Percentiles rank a stretch among this genome's conserved stretches.
Evolutionary conservation across 2,329 filamentous ascomycete genomes (phyloP).

Genomic region (Aspergillus pseudoglaucus): DNA sequence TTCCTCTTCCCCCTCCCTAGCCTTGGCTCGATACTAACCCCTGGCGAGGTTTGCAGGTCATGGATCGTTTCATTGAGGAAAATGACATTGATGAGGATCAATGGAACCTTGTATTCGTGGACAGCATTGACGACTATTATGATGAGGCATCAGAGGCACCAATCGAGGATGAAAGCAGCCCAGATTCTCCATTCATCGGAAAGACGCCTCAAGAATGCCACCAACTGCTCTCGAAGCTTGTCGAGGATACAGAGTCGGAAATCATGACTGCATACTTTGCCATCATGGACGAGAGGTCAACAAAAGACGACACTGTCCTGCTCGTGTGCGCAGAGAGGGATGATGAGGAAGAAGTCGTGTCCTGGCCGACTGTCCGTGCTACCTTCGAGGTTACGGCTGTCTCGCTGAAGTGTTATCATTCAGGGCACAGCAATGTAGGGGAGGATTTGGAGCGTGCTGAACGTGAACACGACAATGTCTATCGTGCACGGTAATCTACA

Average conservation of each 20-base stretch:
- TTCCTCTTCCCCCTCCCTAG: neutral
- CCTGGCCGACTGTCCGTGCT: conserved; percentile 1
- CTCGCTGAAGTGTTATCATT: neutral
- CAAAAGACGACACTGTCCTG: conserved; percentile 1
- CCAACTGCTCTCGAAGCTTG: conserved; percentile 1
- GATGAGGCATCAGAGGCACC: conserved; percentile 1
- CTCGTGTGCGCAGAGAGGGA: conserved; percentile 1
- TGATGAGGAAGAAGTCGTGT: neutral
- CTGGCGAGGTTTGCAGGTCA: neutral
- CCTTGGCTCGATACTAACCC: neutral
- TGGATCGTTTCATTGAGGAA: conserved; percentile 1
- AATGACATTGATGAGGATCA: neutral
- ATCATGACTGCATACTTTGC: neutral
- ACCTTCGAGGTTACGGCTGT: neutral
- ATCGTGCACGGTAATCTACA: neutral
- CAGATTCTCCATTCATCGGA: conserved; percentile 1
- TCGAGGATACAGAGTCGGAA: conserved; percentile 1
- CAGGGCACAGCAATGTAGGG: neutral
- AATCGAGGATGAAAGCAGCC: neutral
- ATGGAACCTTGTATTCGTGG: conserved; percentile 1
- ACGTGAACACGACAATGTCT: neutral
- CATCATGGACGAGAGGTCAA: conserved; percentile 1
- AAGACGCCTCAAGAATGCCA: conserved; percentile 1
- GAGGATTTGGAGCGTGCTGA: neutral
- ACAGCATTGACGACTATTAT: conserved; percentile 1